These are phyloP conservation scores for Aurifilum marmelostoma DNA, from an alignment of 2,329 filamentous ascomycete species.

Conservation along the genomic window DNA sequence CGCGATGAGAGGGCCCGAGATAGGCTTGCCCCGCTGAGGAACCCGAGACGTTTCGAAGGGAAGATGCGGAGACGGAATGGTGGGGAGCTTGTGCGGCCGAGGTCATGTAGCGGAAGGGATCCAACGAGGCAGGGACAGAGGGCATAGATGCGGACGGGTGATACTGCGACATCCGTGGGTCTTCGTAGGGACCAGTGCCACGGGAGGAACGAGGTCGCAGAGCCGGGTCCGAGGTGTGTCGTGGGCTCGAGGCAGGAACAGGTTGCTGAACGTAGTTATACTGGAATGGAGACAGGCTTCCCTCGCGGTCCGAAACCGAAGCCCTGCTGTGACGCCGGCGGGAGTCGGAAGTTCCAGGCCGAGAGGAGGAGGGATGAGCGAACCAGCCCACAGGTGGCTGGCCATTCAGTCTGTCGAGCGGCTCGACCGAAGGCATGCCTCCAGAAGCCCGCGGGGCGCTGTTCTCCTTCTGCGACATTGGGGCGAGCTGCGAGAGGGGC, in stretches of 20 bases:
- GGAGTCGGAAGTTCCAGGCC: constrained; percentile 38
- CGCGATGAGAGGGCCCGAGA: constrained; percentile 28
- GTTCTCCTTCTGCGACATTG: constrained; percentile 43
- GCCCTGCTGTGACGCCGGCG: constrained; percentile 48
- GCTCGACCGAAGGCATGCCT: constrained; percentile 43
- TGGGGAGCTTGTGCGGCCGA: constrained; percentile 46
- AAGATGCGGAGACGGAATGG: constrained; percentile 38
- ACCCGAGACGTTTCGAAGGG: constrained; percentile 45
- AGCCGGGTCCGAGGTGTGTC: constrained; percentile 51
- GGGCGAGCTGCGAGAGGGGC: constrained; percentile 56
- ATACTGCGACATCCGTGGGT: constrained; percentile 36
- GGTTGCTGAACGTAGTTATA: constrained; percentile 49
- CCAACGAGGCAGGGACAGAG: constrained; percentile 39
- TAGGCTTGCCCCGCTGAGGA: constrained; percentile 29
- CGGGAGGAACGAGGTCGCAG: constrained; percentile 40
- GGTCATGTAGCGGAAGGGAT: constrained; percentile 60
- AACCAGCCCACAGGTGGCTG: constrained; percentile 58
- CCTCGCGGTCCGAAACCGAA: constrained; percentile 32
- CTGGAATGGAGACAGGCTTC: constrained; percentile 47
- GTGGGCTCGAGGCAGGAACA: constrained; percentile 36
- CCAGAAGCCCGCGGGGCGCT: constrained; percentile 37
- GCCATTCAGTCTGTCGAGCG: constrained; percentile 38
- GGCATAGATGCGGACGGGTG: constrained; percentile 35
- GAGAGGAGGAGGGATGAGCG: constrained; percentile 45
- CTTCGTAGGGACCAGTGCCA: constrained; percentile 38